A percentile compares a stretch with the other conserved stretches of the same genome.
Conservation (phyloP, 768 basidiomycete species). For the Lanmaoa rubissima region DNA sequence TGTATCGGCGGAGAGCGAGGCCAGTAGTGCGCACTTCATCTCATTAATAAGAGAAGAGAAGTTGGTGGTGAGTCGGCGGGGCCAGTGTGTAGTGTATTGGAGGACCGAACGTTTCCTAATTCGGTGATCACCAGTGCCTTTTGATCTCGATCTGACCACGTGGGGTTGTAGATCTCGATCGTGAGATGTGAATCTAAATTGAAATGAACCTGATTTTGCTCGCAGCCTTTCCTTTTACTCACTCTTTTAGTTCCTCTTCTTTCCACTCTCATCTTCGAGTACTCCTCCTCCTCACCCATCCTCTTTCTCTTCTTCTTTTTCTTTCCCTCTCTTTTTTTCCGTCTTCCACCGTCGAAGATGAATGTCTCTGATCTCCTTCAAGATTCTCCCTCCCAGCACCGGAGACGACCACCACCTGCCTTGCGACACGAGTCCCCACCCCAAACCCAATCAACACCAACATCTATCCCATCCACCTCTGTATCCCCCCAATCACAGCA, state of each 20-base stretch:
- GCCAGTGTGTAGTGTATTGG: neutral
- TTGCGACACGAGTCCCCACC: conserved; percentile 25
- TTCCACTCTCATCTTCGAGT: conserved; percentile 25
- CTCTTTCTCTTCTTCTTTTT: neutral
- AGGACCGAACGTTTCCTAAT: neutral
- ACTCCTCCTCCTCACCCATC: conserved; percentile 8
- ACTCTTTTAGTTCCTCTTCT: conserved; percentile 27
- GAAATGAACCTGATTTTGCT: conserved; percentile 35
- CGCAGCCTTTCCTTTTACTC: conserved; percentile 29
- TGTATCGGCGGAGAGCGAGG: neutral
- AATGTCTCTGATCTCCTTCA: conserved; percentile 69
- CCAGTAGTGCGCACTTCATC: neutral
- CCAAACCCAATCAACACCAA: conserved; percentile 27
- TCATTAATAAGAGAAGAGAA: neutral
- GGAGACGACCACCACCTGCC: conserved; percentile 30
- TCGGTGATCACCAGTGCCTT: conserved; percentile 12
- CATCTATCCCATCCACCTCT: conserved; percentile 28
- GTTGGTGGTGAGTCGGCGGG: no score
- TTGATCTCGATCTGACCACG: conserved; percentile 33
- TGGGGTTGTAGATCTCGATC: conserved; percentile 31
- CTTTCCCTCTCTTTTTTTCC: neutral
- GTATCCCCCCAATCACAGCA: conserved; percentile 33
- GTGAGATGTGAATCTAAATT: conserved; percentile 34
- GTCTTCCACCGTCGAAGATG: conserved; percentile 37
- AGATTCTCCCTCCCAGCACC: conserved; percentile 64